phyloP scores from a whole-genome alignment of 495 filamentous ascomycete species.

The Lophiotrema nucula region DNA sequence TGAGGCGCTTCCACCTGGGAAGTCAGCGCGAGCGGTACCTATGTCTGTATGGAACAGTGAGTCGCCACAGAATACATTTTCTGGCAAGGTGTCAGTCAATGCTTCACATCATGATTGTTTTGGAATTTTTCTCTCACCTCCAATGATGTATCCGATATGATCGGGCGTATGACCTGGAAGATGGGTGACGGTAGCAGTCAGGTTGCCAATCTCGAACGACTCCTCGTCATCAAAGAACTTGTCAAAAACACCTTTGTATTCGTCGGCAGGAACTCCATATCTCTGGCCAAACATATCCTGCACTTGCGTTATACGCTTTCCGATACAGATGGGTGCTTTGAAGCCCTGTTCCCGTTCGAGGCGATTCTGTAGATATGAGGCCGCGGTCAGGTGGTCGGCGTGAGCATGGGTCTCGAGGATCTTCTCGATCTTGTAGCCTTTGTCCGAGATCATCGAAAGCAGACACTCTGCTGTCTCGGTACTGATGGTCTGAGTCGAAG shows the following conservation, averaged over 20 bases:
- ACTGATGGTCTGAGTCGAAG: slow-evolving; percentile 45
- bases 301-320: slow-evolving; percentile 53
- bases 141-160: slow-evolving; percentile 59
- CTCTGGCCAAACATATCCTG: slow-evolving; percentile 50
- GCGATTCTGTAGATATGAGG: slow-evolving; percentile 52
- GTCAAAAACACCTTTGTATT: slow-evolving; percentile 52
- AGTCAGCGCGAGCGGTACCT: slow-evolving; percentile 60
- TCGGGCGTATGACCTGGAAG: slow-evolving; percentile 64
- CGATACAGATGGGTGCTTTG: slow-evolving; percentile 51
- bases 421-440: slow-evolving; percentile 48
- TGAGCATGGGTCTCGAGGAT: slow-evolving; percentile 64
- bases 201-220: slow-evolving; percentile 49
- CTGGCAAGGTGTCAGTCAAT: slow-evolving; percentile 5
- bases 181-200: slow-evolving; percentile 51
- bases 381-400: slow-evolving; percentile 62
- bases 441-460: slow-evolving; percentile 42
- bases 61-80: slow-evolving; percentile 63
- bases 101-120: neutral
- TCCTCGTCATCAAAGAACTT: slow-evolving; percentile 55
- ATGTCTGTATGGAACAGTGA: slow-evolving; percentile 60
- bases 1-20: slow-evolving; percentile 54
- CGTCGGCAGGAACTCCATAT: slow-evolving; percentile 47
- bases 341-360: slow-evolving; percentile 38
- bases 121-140: slow-evolving; percentile 27
- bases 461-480: slow-evolving; percentile 52